These are phyloP conservation scores for Plasmopara viticola DNA, from an alignment of 352 stramenopile species.

Conservation along the genomic window DNA sequence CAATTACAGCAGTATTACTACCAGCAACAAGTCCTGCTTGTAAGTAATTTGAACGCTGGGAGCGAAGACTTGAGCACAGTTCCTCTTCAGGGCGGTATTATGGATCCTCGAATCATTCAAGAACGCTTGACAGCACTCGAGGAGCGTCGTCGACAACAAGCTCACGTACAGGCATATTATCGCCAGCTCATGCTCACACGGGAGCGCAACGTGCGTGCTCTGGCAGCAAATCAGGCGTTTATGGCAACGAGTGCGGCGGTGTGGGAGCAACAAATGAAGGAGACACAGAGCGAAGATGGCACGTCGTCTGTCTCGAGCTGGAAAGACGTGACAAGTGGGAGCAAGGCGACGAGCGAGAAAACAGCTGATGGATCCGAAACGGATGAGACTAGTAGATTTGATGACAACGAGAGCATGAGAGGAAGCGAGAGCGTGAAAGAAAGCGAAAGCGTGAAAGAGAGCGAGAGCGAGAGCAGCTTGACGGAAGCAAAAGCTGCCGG, in stretches of 20 bases:
- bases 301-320: constrained; percentile 20
- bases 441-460: constrained; percentile 1
- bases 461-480: constrained; percentile 16
- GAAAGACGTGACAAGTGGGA: constrained; percentile 21
- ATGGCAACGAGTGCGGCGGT: constrained; percentile 28
- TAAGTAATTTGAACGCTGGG: constrained; percentile 18
- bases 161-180: constrained; percentile 52
- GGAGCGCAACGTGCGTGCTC: constrained; percentile 46
- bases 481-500: constrained; percentile 1
- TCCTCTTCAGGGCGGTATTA: constrained; percentile 36
- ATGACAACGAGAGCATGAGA: constrained; percentile 11
- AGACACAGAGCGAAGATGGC: constrained; percentile 20
- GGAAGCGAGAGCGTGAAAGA: constrained; percentile 15
- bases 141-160: constrained; percentile 42
- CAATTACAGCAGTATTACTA: constrained; percentile 64
- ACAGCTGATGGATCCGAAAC: constrained; percentile 10
- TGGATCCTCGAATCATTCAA: constrained; percentile 60
- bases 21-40: constrained; percentile 56
- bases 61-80: constrained; percentile 18
- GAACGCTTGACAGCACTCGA: constrained; percentile 46
- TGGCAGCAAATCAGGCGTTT: constrained; percentile 44
- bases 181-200: constrained; percentile 37
- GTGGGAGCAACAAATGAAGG: constrained; percentile 41
- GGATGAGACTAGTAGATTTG: constrained; percentile 5
- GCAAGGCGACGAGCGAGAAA: constrained; percentile 7